Base-by-base conservation (phyloP, 2,329 filamentous ascomycete species). In the Sporothrix luriei region DNA sequence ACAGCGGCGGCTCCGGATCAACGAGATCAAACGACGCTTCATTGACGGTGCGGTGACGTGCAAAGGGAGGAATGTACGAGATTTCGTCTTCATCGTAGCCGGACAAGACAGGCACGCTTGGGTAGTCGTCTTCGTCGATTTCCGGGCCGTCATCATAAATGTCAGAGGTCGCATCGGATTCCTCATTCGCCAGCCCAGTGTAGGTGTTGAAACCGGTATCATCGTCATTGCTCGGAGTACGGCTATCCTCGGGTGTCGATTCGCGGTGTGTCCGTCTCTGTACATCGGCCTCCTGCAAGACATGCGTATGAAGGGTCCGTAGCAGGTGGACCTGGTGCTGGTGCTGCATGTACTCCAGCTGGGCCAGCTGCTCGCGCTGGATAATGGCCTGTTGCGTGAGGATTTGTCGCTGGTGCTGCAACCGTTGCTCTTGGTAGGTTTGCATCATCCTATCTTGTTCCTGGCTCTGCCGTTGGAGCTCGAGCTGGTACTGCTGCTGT, bases 401-500 rank as follows among this genome's bases (percentile, higher is more conserved):
- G 4, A 66, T 52, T 10, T 66, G 62, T 7, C 46, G 62, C 62
- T 66, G 62, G 10, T 66, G 62, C 62, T 66, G 62, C 19, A 51
- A 48, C 29, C 21, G 29, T 33, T 66, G 62, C 48, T 66, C 43
- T 16, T 52, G 48, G 26, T 51, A 52, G 0, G 24, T 29, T 24
- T 64, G 61, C 40, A 64, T 49, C 9, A 64, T 10, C 21, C 61
- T 26, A 16, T 66, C 46, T 13, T 66, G 62, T 9, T 66, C 29
- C 29, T 52, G 62, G 26, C 26, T 48, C n/a, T 66, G 62, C 26
- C n/a, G n/a, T 40, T 66, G 62, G 43, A 51, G 62, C 48, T 66
- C 61, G 16, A 64, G 62, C 11, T 66, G 62, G 48, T 66, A 66
- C 29, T 51, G 46, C 19, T 66, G 62, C 48, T 66, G 62, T 14